Base-by-base conservation (phyloP, 164 flowering plant genomes). In the Euptelea pleiosperma region DNA sequence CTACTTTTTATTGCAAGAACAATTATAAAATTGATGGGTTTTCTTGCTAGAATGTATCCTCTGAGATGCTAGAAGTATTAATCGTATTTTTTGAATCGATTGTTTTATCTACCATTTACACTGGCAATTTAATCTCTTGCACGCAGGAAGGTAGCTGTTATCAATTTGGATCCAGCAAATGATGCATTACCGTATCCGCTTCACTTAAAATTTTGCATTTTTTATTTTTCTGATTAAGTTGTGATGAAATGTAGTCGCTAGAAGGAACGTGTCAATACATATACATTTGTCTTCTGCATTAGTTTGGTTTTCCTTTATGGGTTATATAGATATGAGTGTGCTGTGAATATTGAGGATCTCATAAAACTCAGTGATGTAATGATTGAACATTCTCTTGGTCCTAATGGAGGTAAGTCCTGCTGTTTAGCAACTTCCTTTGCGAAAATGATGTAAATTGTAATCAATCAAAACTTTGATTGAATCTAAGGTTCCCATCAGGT, bases 131-230 rank as follows among this genome's bases (percentile, higher is more conserved):
- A 8, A 58, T 25, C 26, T 22, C 55, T 57, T 34, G 8, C n/a
- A 30, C 78, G 78, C 89, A 90, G 98, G 82, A 93, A 90, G 65
- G 97, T 93, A 56, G 96, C 94, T 44, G 80, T 90, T 31, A 80
- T 87, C 72, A 88, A 88, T 74, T 73, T 93, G 84, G 99, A 93
- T 75, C 99, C 99, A 30, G 99, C 99, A 4, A 90, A 90, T 61
- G 99, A 90, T 69, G 61, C 87, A 11, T 80, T 93, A 60, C 96
- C 96, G 92, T 93, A 90, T 88, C 90, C 92, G 46, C 26, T 57
- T 30, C 8, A 7, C 3, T 19, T 6, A n/a, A 6, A 14, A 3
- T 19, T 61, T 25, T 35, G 22, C 12, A 25, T 11, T 24, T 10
- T 14, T 43, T n/a, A n/a, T n/a, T n/a, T n/a, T 44, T 18, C 12